A percentile compares a stretch with the other conserved stretches of the same genome.
Conservation (phyloP, 2,329 filamentous ascomycete species). For the Epicoccum sorghinum region DNA sequence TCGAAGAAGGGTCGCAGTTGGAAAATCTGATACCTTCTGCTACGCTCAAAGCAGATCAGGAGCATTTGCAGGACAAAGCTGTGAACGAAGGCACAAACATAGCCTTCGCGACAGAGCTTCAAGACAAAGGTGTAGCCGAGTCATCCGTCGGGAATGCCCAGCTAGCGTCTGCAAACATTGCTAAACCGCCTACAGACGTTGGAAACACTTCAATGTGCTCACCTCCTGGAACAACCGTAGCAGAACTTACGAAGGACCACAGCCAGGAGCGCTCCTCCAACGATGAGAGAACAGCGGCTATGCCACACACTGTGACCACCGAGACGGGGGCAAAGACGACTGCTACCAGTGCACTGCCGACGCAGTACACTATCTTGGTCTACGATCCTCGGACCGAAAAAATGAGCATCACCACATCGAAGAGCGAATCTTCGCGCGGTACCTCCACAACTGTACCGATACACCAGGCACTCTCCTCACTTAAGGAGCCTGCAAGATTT, state of each 20-base stretch:
- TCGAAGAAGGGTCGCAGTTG: not conserved
- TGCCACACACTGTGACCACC: not conserved
- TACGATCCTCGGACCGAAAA: slow-evolving; percentile 36
- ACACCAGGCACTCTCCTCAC: slow-evolving; percentile 34
- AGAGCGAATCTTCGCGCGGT: slow-evolving; percentile 19
- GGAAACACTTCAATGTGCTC: no score
- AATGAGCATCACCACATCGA: slow-evolving; percentile 34
- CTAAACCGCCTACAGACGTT: no score
- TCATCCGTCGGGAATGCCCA: no score
- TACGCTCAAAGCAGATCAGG: slow-evolving; percentile 23
- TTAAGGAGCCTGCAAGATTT: slow-evolving; percentile 38
- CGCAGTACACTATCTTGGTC: slow-evolving; percentile 34
- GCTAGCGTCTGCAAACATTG: no score
- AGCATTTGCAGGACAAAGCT: no score
- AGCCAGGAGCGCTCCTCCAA: no score
- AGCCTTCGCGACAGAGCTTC: no score
- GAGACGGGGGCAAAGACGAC: not conserved
- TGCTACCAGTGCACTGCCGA: not conserved
- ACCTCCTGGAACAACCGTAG: no score
- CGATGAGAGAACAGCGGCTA: not conserved
- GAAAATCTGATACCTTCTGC: slow-evolving; percentile 9
- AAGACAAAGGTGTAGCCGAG: no score
- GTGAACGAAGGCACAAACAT: no score
- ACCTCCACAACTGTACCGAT: slow-evolving; percentile 29
- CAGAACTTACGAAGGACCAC: no score